phyloP scores from a whole-genome alignment of 108 stramenopile species.

The Skeletonema grethae region DNA sequence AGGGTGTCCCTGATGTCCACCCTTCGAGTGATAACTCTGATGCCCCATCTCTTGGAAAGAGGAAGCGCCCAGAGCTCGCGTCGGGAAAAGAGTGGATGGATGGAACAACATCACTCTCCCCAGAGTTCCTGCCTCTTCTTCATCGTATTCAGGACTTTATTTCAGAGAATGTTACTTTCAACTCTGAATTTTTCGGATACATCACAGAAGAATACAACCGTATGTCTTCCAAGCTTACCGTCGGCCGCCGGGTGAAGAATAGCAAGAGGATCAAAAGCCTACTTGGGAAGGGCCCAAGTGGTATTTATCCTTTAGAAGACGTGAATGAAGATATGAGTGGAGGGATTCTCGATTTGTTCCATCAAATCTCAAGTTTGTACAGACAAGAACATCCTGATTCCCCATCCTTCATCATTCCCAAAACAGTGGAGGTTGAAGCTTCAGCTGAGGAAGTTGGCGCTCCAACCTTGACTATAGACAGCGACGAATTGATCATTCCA shows the following conservation, averaged over 20 bases:
- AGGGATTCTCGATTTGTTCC: constrained; percentile 50
- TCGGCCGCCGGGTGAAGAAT: constrained; percentile 39
- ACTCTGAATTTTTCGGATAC: constrained; percentile 64
- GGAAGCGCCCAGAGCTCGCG: constrained; percentile 61
- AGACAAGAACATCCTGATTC: constrained; percentile 12
- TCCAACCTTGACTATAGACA: constrained; percentile 13
- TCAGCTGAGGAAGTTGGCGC: constrained; percentile 17
- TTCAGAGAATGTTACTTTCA: constrained; percentile 66
- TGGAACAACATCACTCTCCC: constrained; percentile 53
- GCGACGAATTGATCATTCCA: constrained; percentile 39
- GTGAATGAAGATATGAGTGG: constrained; percentile 38
- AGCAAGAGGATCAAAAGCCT: constrained; percentile 40
- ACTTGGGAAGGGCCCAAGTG: constrained; percentile 42
- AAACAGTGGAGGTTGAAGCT: constrained; percentile 18
- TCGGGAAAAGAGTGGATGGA: constrained; percentile 75
- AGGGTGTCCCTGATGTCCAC: constrained; percentile 15
- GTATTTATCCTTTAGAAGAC: constrained; percentile 46
- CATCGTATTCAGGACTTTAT: constrained; percentile 64
- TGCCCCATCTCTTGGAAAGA: constrained; percentile 36
- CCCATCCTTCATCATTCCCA: constrained; percentile 29
- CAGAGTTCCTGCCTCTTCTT: constrained; percentile 43
- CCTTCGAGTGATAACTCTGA: constrained; percentile 10
- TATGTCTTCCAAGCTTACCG: constrained; percentile 36
- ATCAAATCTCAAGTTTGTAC: constrained; percentile 42
- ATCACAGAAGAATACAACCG: constrained; percentile 60